Percentiles rank a stretch among this genome's conserved stretches.
Evolutionary conservation across 768 basidiomycete genomes (phyloP).

Genomic region (Termitomyces sp.): DNA sequence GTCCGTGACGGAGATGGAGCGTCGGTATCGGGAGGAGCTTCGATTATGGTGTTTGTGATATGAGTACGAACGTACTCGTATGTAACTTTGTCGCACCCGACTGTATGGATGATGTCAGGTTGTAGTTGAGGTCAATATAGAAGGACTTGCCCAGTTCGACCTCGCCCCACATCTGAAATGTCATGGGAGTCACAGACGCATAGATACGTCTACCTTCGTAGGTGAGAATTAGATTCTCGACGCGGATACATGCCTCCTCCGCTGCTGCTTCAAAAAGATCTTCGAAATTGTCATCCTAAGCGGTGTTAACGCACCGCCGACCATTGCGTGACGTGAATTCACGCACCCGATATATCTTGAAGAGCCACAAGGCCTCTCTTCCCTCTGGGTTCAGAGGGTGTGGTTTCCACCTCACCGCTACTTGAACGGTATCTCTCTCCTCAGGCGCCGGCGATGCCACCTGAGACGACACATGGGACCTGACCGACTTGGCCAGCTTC

Average conservation of each 20-base stretch:
- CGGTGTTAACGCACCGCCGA: background rate
- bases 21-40: constrained; percentile 15
- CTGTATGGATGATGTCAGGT: constrained; percentile 28
- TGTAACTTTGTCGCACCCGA: constrained; percentile 59
- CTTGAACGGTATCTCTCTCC: constrained; percentile 33
- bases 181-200: constrained; percentile 62
- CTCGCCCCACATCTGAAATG: constrained; percentile 62
- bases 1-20: constrained; percentile 1
- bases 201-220: constrained; percentile 62
- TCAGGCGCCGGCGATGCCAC: constrained; percentile 25
- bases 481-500: constrained; percentile 38
- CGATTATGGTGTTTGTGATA: constrained; percentile 11
- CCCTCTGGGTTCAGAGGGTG: constrained; percentile 51
- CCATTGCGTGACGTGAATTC: background rate
- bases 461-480: constrained; percentile 18
- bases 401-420: constrained; percentile 60
- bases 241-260: constrained; percentile 49
- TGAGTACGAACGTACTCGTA: constrained; percentile 54
- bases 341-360: constrained; percentile 56
- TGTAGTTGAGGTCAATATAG: background rate
- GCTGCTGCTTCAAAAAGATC: constrained; percentile 62
- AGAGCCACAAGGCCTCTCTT: constrained; percentile 38
- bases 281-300: constrained; percentile 61
- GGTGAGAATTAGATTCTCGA: constrained; percentile 52
- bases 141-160: constrained; percentile 53